A percentile compares a stretch with the other conserved stretches of the same genome.
phyloP scores from a whole-genome alignment of 2,329 filamentous ascomycete species.

The Penicillium freii region DNA sequence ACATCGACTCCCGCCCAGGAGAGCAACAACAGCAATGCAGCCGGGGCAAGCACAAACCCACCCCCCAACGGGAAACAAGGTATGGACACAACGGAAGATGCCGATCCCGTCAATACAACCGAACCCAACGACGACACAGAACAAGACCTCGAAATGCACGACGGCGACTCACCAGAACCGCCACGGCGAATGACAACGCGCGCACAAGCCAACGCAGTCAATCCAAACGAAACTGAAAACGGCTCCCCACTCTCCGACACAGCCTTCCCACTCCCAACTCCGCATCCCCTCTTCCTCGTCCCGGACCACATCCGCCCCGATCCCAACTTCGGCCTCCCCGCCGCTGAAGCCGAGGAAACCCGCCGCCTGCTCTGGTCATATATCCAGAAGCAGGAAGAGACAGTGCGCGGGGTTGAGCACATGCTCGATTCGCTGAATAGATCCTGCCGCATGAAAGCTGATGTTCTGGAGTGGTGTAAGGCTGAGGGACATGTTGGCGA shows the following conservation, averaged over 20 bases:
- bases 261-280: slow-evolving; percentile 37
- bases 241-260: slow-evolving; percentile 31
- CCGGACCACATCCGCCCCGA: slow-evolving; percentile 52
- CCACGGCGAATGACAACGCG: slow-evolving; percentile 49
- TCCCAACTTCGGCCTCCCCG: slow-evolving; percentile 56
- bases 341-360: slow-evolving; percentile 61
- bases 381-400: slow-evolving; percentile 65
- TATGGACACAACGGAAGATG: slow-evolving; percentile 17
- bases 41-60: neutral
- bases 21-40: neutral
- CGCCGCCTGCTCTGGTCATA: slow-evolving; percentile 60
- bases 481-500: slow-evolving; percentile 64
- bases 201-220: slow-evolving; percentile 41
- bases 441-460: slow-evolving; percentile 59
- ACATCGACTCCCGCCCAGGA: slow-evolving; percentile 15
- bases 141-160: slow-evolving; percentile 34
- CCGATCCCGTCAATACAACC: slow-evolving; percentile 7
- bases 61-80: slow-evolving; percentile 12
- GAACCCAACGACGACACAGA: slow-evolving; percentile 27
- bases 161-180: slow-evolving; percentile 40
- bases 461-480: slow-evolving; percentile 60
- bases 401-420: slow-evolving; percentile 56
- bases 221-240: slow-evolving; percentile 30
- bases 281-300: slow-evolving; percentile 59
- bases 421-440: slow-evolving; percentile 57